These are phyloP conservation scores for Salix arbutifolia DNA, from an alignment of 345 rosid species.

Conservation along the genomic window DNA sequence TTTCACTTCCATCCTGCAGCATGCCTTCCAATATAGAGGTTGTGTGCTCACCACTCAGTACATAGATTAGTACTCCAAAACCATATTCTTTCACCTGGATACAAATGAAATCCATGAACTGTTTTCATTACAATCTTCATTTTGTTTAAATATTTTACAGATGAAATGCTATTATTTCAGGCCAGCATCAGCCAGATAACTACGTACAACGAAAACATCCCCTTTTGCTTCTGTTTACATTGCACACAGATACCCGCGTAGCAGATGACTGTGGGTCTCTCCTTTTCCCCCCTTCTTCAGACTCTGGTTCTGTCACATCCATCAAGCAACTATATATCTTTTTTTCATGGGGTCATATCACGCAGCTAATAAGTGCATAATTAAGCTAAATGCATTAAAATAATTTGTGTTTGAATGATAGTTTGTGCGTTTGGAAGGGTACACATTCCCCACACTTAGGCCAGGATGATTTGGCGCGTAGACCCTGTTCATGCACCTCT, in stretches of 20 bases:
- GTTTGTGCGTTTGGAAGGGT: slow-evolving; percentile 26
- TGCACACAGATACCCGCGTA: background rate
- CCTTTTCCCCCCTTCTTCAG: background rate
- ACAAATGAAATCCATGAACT: background rate
- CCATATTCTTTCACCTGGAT: no score
- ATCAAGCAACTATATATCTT: background rate
- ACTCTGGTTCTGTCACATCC: background rate
- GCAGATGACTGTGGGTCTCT: background rate
- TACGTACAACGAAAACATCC: background rate
- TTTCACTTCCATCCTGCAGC: no score
- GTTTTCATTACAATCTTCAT: background rate
- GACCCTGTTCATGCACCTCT: slow-evolving; percentile 24
- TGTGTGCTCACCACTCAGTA: no score
- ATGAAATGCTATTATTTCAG: no score
- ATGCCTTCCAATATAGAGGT: no score
- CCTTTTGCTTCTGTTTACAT: background rate
- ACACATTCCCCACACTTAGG: slow-evolving; percentile 23
- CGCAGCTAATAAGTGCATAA: background rate
- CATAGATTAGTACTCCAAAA: no score
- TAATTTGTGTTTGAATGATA: slow-evolving; percentile 1
- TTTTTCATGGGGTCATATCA: slow-evolving; percentile 5
- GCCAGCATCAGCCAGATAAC: background rate
- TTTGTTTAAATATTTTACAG: no score
- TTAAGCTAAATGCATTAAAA: background rate
- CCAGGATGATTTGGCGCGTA: slow-evolving; percentile 11